These are phyloP conservation scores for Starmerella apis DNA, from an alignment of 805 yeast species.

Conservation along the genomic window DNA sequence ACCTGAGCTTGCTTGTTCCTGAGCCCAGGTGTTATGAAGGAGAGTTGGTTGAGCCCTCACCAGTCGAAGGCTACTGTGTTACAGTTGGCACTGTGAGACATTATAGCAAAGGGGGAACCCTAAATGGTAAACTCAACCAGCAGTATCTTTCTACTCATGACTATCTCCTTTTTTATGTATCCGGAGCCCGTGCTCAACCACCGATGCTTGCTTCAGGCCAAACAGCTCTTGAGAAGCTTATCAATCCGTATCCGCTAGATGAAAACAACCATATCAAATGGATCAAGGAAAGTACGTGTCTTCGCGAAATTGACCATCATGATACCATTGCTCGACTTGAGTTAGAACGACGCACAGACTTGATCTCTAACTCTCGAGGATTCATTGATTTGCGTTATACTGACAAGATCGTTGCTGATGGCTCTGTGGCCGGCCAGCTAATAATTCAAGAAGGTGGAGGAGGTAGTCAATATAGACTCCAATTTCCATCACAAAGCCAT, in stretches of 20 bases:
- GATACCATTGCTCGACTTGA: constrained; percentile 58
- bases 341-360: constrained; percentile 49
- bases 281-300: constrained; percentile 37
- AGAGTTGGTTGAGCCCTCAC: constrained; percentile 46
- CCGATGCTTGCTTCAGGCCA: constrained; percentile 33
- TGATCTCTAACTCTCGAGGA: constrained; percentile 48
- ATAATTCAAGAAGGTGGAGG: neutral
- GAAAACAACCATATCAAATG: constrained; percentile 42
- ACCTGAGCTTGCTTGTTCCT: constrained; percentile 10
- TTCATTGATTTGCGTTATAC: constrained; percentile 51
- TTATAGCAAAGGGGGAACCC: neutral
- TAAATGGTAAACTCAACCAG: constrained; percentile 35
- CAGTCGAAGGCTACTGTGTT: constrained; percentile 73
- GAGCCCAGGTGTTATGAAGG: constrained; percentile 15
- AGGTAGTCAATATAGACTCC: neutral
- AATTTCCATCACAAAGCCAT: constrained; percentile 2
- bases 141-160: constrained; percentile 56
- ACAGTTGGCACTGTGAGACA: constrained; percentile 31
- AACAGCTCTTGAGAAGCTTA: constrained; percentile 28
- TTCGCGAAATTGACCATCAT: constrained; percentile 36
- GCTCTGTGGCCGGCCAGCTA: constrained; percentile 3
- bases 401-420: constrained; percentile 27
- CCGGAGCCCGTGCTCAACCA: constrained; percentile 49
- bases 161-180: constrained; percentile 49
- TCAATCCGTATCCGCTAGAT: constrained; percentile 48